Evolutionary conservation across 1,284 basidiomycete species (phyloP).

Genomic region (Rhizoctonia solani): DNA sequence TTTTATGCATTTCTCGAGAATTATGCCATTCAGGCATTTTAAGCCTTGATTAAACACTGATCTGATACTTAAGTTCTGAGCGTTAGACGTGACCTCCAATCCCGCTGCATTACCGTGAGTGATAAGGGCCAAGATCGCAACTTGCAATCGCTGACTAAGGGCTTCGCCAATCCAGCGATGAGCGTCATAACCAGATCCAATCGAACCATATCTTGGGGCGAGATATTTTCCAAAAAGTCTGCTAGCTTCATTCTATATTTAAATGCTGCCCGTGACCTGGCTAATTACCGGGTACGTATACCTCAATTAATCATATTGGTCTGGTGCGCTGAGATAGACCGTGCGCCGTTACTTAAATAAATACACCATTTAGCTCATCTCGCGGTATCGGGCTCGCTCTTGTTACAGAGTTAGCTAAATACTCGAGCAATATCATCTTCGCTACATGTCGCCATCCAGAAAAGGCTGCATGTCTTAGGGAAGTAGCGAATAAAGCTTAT

Average conservation of each 20-base stretch:
- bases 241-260: neutral
- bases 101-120: no score
- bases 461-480: conserved; percentile 43
- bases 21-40: no score
- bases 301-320: neutral
- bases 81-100: no score
- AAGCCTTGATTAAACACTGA: no score
- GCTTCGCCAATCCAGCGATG: no score
- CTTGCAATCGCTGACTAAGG: no score
- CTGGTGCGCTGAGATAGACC: neutral
- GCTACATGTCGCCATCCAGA: conserved; percentile 49
- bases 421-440: conserved; percentile 47
- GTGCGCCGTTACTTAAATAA: neutral
- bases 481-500: conserved; percentile 41
- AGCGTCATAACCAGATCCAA: no score
- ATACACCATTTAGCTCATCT: conserved; percentile 38
- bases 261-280: conserved; percentile 26
- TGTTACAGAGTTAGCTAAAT: conserved; percentile 46
- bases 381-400: conserved; percentile 52
- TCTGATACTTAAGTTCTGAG: no score
- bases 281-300: conserved; percentile 23
- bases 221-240: no score
- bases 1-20: no score
- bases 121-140: no score
- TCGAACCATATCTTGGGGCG: no score